Evolutionary conservation across 163 green algal genomes (phyloP).

Genomic region (Scenedesmus sp.): DNA sequence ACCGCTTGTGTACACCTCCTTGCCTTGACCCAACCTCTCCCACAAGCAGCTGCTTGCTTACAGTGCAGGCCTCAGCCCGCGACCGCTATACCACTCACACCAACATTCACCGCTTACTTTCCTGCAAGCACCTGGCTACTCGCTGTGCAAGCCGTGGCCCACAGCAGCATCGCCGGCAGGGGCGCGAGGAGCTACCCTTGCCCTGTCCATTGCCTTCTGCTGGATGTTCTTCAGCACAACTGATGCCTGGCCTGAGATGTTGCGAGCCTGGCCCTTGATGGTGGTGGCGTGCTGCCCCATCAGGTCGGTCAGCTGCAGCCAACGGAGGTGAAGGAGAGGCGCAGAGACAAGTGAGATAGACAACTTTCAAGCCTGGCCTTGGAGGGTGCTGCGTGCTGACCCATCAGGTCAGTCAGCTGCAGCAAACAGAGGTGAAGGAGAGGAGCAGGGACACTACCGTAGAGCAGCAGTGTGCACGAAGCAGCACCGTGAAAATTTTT

Average conservation of each 20-base stretch:
- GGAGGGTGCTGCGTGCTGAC: conserved; percentile 30
- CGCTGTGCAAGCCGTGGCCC: conserved; percentile 39
- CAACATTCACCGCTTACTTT: not conserved
- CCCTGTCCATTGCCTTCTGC: conserved; percentile 50
- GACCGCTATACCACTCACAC: not conserved
- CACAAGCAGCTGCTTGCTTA: not conserved
- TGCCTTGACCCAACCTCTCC: not conserved
- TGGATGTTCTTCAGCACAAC: conserved; percentile 48
- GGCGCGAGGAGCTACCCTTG: conserved; percentile 6
- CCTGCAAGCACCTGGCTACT: conserved; percentile 19
- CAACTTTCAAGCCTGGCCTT: not conserved
- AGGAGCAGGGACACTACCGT: not conserved
- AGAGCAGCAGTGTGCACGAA: too few species aligned
- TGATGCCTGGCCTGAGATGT: conserved; percentile 30
- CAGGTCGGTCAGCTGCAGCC: conserved; percentile 22
- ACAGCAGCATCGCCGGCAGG: not conserved
- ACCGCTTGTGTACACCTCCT: too few species aligned
- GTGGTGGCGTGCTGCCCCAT: conserved; percentile 28
- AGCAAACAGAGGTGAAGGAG: not conserved
- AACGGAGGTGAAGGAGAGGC: not conserved
- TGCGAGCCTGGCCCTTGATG: conserved; percentile 20
- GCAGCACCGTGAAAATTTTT: too few species aligned
- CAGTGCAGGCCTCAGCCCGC: not conserved
- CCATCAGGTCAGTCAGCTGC: not conserved
- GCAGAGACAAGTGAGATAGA: not conserved